A percentile compares a stretch with the other conserved stretches of the same genome.
Conservation (phyloP, 768 basidiomycete genomes). For the Pleurotus citrinopileatus region DNA sequence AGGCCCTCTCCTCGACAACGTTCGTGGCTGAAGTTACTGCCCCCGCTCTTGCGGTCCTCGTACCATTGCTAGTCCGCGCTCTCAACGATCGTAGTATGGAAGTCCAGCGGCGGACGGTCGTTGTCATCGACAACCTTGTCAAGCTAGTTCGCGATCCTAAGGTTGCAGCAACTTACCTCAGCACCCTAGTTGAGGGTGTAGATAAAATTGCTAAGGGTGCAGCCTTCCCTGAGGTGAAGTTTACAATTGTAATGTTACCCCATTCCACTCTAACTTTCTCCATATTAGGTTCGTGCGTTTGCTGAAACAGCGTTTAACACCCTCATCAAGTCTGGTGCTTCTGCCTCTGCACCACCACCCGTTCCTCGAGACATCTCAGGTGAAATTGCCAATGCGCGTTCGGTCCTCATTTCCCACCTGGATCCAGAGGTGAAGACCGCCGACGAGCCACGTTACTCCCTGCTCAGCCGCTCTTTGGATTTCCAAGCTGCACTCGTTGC, state of each 20-base stretch:
- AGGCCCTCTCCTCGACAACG: constrained; percentile 90
- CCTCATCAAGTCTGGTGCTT: constrained; percentile 81
- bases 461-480: constrained; percentile 58
- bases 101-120: constrained; percentile 89
- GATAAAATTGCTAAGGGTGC: constrained; percentile 87
- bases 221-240: constrained; percentile 85
- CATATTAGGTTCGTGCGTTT: constrained; percentile 79
- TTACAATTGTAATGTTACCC: constrained; percentile 16
- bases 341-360: constrained; percentile 66
- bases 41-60: constrained; percentile 94
- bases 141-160: constrained; percentile 93
- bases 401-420: constrained; percentile 58
- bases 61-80: constrained; percentile 86
- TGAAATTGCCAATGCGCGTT: constrained; percentile 56
- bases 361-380: constrained; percentile 64
- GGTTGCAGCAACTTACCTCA: constrained; percentile 87
- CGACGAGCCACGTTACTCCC: constrained; percentile 54
- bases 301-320: constrained; percentile 80
- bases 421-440: constrained; percentile 44
- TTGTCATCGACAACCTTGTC: constrained; percentile 94
- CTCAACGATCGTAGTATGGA: constrained; percentile 96
- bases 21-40: constrained; percentile 97
- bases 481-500: constrained; percentile 75
- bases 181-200: constrained; percentile 85
- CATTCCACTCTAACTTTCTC: constrained; percentile 13